Evolutionary conservation across 495 filamentous ascomycete species (phyloP).

Genomic region (Platismatia glauca): DNA sequence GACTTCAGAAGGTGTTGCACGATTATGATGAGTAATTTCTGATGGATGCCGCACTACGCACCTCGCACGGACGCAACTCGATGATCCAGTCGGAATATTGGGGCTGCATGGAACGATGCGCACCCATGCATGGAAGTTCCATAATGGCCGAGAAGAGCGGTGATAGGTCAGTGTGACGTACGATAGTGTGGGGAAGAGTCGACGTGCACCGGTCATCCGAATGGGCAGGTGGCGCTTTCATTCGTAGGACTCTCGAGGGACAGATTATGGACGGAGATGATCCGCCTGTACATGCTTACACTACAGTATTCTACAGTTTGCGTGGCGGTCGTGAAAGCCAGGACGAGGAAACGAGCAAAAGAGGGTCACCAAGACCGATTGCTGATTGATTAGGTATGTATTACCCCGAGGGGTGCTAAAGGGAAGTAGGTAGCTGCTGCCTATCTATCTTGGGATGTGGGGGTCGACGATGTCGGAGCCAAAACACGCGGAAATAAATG

Average conservation of each 20-base stretch:
- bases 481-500: background rate
- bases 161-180: background rate
- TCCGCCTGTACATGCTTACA: background rate
- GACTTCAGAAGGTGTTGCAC: too few species aligned
- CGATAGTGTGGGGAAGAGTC: background rate
- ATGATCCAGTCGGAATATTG: background rate
- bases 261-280: background rate
- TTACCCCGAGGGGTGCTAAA: too few species aligned
- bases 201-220: background rate
- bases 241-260: background rate
- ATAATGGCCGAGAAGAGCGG: background rate
- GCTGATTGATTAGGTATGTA: too few species aligned
- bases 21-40: too few species aligned
- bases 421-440: too few species aligned
- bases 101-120: background rate
- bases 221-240: background rate
- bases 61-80: background rate
- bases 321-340: background rate
- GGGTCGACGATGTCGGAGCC: slow-evolving; percentile 1
- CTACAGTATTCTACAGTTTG: background rate
- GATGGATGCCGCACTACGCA: too few species aligned
- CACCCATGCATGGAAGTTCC: slow-evolving; percentile 19
- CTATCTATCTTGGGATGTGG: background rate
- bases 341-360: background rate
- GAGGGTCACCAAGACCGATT: too few species aligned